Conservation (phyloP, 1,284 basidiomycete species). For the Cutaneotrichosporon cutaneum region DNA sequence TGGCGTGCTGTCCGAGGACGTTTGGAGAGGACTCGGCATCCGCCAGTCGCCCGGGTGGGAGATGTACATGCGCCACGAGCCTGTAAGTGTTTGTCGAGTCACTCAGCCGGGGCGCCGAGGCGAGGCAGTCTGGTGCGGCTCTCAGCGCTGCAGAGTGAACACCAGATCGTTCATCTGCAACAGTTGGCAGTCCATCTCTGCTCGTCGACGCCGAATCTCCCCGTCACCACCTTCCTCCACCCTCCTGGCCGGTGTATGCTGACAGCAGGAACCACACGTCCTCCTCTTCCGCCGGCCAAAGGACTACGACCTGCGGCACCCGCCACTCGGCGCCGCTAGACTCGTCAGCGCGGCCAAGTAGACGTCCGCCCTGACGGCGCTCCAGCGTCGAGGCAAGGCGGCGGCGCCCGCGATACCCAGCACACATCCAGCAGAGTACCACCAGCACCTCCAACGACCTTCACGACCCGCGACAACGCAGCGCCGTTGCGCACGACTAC, state of each 20-base stretch:
- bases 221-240: neutral
- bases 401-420: neutral
- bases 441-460: neutral
- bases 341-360: conserved; percentile 2
- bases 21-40: conserved; percentile 53
- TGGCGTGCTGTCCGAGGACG: conserved; percentile 50
- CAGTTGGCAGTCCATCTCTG: too few relatives aligned
- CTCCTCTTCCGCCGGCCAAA: conserved; percentile 51
- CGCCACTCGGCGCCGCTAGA: conserved; percentile 31
- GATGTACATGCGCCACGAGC: conserved; percentile 55
- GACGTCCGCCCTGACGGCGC: neutral
- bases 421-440: neutral
- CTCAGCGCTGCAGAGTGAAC: too few relatives aligned
- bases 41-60: conserved; percentile 54
- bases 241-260: too few relatives aligned
- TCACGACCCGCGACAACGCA: neutral
- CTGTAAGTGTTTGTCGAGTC: conserved; percentile 33
- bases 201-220: too few relatives aligned
- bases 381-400: neutral
- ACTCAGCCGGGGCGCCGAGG: neutral
- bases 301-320: conserved; percentile 45
- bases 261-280: conserved; percentile 48
- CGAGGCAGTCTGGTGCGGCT: too few relatives aligned
- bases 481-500: neutral
- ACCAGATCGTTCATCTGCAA: too few relatives aligned